Percentiles rank a stretch among this genome's conserved stretches.
Evolutionary conservation across 164 flowering plant genomes (phyloP).

Genomic region (Berberis thunbergii): DNA sequence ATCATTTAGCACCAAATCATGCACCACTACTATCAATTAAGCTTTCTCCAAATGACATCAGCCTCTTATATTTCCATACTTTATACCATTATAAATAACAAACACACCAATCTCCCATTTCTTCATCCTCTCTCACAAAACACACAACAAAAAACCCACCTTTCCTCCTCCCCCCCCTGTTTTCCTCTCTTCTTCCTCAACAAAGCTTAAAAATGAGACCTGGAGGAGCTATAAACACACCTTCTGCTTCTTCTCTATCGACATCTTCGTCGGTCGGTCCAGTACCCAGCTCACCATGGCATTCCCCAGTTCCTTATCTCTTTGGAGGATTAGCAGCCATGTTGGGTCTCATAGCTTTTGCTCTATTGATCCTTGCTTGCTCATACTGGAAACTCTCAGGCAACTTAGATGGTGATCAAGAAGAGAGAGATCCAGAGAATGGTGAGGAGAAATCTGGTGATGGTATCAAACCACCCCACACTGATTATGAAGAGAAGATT

Average conservation of each 20-base stretch:
- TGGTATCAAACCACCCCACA: conserved; percentile 16
- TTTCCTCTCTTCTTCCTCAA: not conserved
- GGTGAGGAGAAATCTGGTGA: conserved; percentile 23
- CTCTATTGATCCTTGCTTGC: conserved; percentile 54
- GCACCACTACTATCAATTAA: not conserved
- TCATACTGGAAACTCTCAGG: conserved; percentile 70
- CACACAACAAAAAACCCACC: not conserved
- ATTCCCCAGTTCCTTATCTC: conserved; percentile 66
- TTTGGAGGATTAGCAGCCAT: conserved; percentile 60
- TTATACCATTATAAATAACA: conserved; percentile 16
- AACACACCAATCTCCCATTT: conserved; percentile 3
- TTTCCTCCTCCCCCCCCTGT: conserved; percentile 3
- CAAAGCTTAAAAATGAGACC: conserved; percentile 22
- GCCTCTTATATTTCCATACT: conserved; percentile 5
- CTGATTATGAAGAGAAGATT: conserved; percentile 39
- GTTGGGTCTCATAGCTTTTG: conserved; percentile 60
- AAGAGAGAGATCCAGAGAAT: no score
- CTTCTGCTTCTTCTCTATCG: conserved; percentile 6
- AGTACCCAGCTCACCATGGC: conserved; percentile 53
- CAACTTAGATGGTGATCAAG: conserved; percentile 18
- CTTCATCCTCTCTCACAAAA: not conserved
- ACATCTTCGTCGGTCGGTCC: not conserved
- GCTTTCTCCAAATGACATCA: conserved; percentile 20
- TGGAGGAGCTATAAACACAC: not conserved
- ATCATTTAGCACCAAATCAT: not conserved